Conservation (phyloP, 768 basidiomycete genomes). For the Lentinula sp. region DNA sequence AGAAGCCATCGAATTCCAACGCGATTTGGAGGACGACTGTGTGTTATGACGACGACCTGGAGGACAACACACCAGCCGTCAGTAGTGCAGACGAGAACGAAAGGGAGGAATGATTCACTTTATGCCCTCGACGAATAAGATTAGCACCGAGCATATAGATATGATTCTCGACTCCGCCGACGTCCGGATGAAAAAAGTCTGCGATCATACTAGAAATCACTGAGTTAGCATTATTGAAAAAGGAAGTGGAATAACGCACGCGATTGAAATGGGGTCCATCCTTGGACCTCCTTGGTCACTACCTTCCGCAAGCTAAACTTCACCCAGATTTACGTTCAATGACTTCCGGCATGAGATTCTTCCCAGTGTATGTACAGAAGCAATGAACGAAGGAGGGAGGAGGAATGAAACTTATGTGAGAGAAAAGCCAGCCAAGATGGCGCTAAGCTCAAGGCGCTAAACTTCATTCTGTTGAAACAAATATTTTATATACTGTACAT, state of each 20-base stretch:
- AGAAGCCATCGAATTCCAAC: constrained; percentile 87
- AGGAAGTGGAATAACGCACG: constrained; percentile 18
- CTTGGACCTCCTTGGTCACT: not conserved
- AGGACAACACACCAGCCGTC: not conserved
- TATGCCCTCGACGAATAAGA: constrained; percentile 79
- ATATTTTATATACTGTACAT: no score
- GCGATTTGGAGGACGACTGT: constrained; percentile 81
- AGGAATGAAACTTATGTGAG: not conserved
- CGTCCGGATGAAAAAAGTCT: constrained; percentile 93
- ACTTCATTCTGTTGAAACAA: no score
- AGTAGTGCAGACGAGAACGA: not conserved
- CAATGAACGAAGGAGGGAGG: not conserved
- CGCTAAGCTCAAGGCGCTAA: no score
- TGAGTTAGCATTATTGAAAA: not conserved
- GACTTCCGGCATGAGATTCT: not conserved
- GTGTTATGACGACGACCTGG: constrained; percentile 92
- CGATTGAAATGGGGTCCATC: constrained; percentile 30
- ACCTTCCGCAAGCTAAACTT: not conserved
- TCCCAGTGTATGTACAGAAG: not conserved
- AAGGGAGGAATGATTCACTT: constrained; percentile 38
- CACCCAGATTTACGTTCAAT: not conserved
- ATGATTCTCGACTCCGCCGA: constrained; percentile 96
- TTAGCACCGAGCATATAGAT: constrained; percentile 89
- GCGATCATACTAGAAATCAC: constrained; percentile 71
- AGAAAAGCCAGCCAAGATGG: not conserved